Evolutionary conservation across 768 basidiomycete species (phyloP).

Genomic region (Infundibulicybe gibba): DNA sequence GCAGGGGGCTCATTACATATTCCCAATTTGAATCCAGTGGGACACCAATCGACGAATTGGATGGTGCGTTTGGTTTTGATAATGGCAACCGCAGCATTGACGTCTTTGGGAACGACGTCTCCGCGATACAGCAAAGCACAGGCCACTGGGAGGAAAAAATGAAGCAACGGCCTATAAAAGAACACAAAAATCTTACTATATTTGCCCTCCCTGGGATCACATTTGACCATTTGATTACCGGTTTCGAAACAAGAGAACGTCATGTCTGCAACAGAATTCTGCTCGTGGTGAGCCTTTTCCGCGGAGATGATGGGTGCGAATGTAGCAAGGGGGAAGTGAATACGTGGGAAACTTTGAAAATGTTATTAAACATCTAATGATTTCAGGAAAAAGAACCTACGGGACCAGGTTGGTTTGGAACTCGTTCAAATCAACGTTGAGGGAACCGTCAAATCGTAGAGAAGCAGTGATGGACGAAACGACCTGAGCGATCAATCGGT

Average conservation of each 20-base stretch:
- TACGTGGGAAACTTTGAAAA: slow-evolving; percentile 80
- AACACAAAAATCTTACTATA: slow-evolving; percentile 68
- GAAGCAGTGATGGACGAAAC: slow-evolving; percentile 98
- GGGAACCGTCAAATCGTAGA: slow-evolving; percentile 92
- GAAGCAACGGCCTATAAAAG: slow-evolving; percentile 5
- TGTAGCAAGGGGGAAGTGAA: slow-evolving; percentile 97
- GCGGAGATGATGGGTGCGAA: slow-evolving; percentile 93
- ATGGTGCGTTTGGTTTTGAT: slow-evolving; percentile 99
- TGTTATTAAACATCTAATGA: slow-evolving; percentile 47
- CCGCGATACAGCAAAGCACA: slow-evolving; percentile 92
- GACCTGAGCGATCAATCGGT: slow-evolving; percentile 96
- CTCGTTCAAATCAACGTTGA: slow-evolving; percentile 97
- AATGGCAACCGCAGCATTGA: slow-evolving; percentile 85
- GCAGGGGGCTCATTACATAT: slow-evolving; percentile 97
- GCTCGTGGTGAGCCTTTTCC: slow-evolving; percentile 94
- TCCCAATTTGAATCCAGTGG: slow-evolving; percentile 97
- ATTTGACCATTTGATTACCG: slow-evolving; percentile 94
- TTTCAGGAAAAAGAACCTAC: slow-evolving; percentile 75
- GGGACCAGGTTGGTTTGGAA: slow-evolving; percentile 99
- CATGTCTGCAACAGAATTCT: slow-evolving; percentile 98
- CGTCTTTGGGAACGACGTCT: slow-evolving; percentile 96
- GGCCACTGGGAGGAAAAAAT: slow-evolving; percentile 58
- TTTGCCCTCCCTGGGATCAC: slow-evolving; percentile 97
- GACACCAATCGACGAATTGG: slow-evolving; percentile 98
- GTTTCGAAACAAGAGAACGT: slow-evolving; percentile 97